Evolutionary conservation across 202 grass and related monocot species (phyloP).

Genomic region (Zizania palustris): DNA sequence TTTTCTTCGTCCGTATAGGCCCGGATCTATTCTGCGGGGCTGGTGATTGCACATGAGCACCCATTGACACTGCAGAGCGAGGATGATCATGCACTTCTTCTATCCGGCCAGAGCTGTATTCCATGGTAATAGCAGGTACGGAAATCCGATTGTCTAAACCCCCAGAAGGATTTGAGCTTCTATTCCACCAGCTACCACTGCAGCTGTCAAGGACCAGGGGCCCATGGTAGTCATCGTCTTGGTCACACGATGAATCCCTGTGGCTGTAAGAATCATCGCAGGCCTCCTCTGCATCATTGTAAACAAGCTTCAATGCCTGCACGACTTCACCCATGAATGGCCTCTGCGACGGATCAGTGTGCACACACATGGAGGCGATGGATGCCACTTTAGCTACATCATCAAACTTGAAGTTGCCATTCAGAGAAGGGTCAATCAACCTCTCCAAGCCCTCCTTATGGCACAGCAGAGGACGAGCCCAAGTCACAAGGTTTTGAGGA

Average conservation of each 20-base stretch:
- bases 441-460: slow-evolving; percentile 65
- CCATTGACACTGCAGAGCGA: slow-evolving; percentile 39
- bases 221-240: slow-evolving; percentile 56
- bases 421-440: slow-evolving; percentile 75
- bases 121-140: slow-evolving; percentile 84
- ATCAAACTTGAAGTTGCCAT: slow-evolving; percentile 68
- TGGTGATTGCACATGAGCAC: slow-evolving; percentile 36
- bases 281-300: slow-evolving; percentile 70
- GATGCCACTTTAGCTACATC: slow-evolving; percentile 92
- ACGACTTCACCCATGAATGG: slow-evolving; percentile 99
- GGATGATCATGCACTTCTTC: slow-evolving; percentile 41
- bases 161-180: slow-evolving; percentile 28
- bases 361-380: slow-evolving; percentile 85
- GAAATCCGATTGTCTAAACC: slow-evolving; percentile 46
- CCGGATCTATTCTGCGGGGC: slow-evolving; percentile 71
- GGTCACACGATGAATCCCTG: slow-evolving; percentile 63
- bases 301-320: slow-evolving; percentile 85
- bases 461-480: slow-evolving; percentile 81
- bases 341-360: slow-evolving; percentile 63
- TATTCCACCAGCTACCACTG: slow-evolving; percentile 62
- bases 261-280: slow-evolving; percentile 74
- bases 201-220: slow-evolving; percentile 51
- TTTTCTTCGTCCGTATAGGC: slow-evolving; percentile 66
- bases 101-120: slow-evolving; percentile 74
- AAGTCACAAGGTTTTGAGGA: slow-evolving; percentile 85